These are phyloP conservation scores for Eragrostis curvula DNA, from an alignment of 176 grass and related monocot genomes.

Conservation along the genomic window DNA sequence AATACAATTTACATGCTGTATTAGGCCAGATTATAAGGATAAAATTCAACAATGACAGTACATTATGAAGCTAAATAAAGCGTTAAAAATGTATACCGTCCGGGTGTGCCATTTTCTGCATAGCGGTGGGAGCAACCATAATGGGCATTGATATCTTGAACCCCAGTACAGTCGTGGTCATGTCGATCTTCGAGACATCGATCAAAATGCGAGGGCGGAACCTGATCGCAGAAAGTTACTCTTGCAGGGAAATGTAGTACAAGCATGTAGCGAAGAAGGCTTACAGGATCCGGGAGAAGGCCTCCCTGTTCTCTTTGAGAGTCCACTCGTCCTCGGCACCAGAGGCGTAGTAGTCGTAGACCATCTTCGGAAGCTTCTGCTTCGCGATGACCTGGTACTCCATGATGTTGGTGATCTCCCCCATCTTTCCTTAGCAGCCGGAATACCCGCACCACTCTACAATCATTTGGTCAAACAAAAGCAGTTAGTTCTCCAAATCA, in stretches of 20 bases:
- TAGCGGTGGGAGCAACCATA: constrained; percentile 82
- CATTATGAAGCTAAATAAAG: neutral
- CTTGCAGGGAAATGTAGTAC: too few species aligned
- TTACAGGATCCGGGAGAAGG: constrained; percentile 92
- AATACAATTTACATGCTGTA: neutral
- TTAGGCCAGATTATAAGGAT: neutral
- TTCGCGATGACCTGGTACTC: constrained; percentile 86
- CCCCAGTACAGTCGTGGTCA: constrained; percentile 75
- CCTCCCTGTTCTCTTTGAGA: constrained; percentile 86
- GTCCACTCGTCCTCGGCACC: constrained; percentile 93
- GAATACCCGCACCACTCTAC: constrained; percentile 28
- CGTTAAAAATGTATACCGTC: constrained; percentile 55
- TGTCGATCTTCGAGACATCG: constrained; percentile 80
- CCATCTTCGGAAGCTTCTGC: constrained; percentile 84
- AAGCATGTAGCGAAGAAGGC: neutral
- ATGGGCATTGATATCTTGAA: constrained; percentile 93
- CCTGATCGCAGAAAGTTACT: constrained; percentile 17
- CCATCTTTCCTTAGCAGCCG: constrained; percentile 26
- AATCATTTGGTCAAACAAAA: neutral
- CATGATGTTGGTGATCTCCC: constrained; percentile 76
- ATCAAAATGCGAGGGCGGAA: constrained; percentile 93
- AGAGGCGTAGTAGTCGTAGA: constrained; percentile 83
- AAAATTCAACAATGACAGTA: neutral
- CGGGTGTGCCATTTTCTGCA: constrained; percentile 92
- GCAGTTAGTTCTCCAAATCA: neutral